Evolutionary conservation across 345 rosid species (phyloP), one percentile per base, ranked within the genome.

Genomic region (Bruguiera parviflora): DNA sequence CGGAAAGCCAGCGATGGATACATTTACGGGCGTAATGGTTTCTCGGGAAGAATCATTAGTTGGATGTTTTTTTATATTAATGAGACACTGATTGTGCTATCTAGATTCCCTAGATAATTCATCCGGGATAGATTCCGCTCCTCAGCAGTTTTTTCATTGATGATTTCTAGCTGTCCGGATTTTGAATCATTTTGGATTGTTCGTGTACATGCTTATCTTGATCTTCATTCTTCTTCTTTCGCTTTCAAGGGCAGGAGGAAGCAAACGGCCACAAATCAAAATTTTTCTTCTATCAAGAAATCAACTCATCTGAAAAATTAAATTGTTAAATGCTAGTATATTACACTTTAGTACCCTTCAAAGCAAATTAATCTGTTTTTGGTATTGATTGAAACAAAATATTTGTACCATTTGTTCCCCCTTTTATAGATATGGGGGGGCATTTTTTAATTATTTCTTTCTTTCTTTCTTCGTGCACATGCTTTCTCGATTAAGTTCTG

Each of bases 1-100:
- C 75, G 78, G 83, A 82, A 80, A 84, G 83, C 67, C 15, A 68
- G 19, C 60, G 86, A 80, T 67, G 77, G 66, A 53, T 66, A 73
- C 85, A 81, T 77, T 79, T 85, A 78, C 79, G 85, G 86, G 82
- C 29, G 83, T 72, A 71, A 81, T 22, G 78, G 83, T 64, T 73
- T 71, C 63, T 66, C 15, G 13, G 5, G 25, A 49, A 76, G 84
- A 84, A 79, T 81, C 81, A 66, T 74, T 55, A 47, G 65, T 19
- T 71, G 63, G 33, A 57, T 55, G 7, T 43, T 18, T 5, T 22
- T 10, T 7, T 62, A 63, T 73, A 27, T 68, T 59, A 52, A 74
- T 77, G 32, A 77, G 61, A 69, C 66, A 61, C 58, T 46, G 19
- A 18, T 65, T 62, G 57, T 76, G 74, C 74, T 43, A 27, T 43